Conservation (phyloP, 495 filamentous ascomycete genomes). For the Trichoderma asperelloides region DNA sequence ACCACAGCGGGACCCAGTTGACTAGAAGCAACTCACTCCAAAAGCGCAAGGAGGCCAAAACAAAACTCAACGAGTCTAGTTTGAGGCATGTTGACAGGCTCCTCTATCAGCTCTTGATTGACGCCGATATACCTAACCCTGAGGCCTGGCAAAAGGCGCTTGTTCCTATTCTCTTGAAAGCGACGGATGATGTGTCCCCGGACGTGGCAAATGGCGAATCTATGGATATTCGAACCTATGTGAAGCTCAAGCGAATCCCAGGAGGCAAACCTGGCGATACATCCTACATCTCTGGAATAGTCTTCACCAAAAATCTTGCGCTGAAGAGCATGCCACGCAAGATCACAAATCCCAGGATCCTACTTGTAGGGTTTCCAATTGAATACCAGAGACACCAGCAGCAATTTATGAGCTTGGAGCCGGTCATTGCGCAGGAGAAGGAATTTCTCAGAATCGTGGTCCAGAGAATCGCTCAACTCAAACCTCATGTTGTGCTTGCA, state of each 20-base stretch:
- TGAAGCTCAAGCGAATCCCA: constrained; percentile 94
- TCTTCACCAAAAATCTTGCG: constrained; percentile 94
- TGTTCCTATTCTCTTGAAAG: constrained; percentile 82
- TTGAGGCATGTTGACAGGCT: constrained; percentile 80
- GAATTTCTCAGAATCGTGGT: constrained; percentile 92
- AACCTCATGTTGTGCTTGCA: constrained; percentile 77
- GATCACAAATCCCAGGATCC: constrained; percentile 73
- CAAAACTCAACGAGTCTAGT: constrained; percentile 80
- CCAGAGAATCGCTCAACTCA: constrained; percentile 77
- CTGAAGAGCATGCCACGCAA: constrained; percentile 90
- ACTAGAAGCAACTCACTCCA: constrained; percentile 80
- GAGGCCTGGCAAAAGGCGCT: constrained; percentile 84
- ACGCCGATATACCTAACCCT: constrained; percentile 61
- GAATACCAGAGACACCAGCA: constrained; percentile 89
- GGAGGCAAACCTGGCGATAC: constrained; percentile 87
- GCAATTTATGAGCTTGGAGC: constrained; percentile 97
- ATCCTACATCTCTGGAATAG: constrained; percentile 86
- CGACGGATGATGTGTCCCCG: constrained; percentile 90
- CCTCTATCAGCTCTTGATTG: constrained; percentile 70
- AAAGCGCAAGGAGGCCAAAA: constrained; percentile 59
- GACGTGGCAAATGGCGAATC: constrained; percentile 82
- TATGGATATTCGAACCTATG: constrained; percentile 97
- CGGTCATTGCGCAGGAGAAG: constrained; percentile 92
- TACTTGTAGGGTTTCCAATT: constrained; percentile 90
- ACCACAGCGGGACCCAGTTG: constrained; percentile 45